These are phyloP conservation scores for Maudiozyma turicensis DNA, from an alignment of 805 yeast genomes.

Conservation along the genomic window DNA sequence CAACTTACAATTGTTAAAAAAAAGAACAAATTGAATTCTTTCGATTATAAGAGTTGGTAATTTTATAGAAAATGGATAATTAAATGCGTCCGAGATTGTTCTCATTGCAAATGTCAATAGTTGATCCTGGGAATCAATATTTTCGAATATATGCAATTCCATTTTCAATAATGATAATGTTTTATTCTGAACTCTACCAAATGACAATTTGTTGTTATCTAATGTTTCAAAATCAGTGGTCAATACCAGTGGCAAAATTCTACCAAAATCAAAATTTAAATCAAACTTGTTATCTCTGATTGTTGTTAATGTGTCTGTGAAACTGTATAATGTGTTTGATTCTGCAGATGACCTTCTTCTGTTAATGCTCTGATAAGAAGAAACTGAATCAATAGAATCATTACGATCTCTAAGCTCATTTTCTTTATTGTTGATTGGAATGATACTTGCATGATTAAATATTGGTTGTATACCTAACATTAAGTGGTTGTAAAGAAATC, in stretches of 20 bases:
- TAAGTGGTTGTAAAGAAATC: too few relatives aligned
- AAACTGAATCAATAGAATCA: constrained; percentile 5
- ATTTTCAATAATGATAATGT: constrained; percentile 7
- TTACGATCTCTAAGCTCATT: too few relatives aligned
- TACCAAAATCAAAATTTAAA: constrained; percentile 5
- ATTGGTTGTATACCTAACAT: too few relatives aligned
- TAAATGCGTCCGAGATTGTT: constrained; percentile 5
- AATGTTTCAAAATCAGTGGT: constrained; percentile 9
- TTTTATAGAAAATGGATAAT: constrained; percentile 9
- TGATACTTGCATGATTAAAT: too few relatives aligned
- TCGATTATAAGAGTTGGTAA: constrained; percentile 8
- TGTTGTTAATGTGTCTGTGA: not conserved
- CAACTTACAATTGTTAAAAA: not conserved
- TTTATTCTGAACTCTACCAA: constrained; percentile 2
- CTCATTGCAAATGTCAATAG: constrained; percentile 1
- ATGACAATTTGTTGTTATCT: constrained; percentile 8
- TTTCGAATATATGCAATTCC: not conserved
- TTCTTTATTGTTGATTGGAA: too few relatives aligned
- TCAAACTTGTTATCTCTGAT: not conserved
- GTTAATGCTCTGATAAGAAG: not conserved
- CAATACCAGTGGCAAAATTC: constrained; percentile 6
- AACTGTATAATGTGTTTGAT: not conserved
- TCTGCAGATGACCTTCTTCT: not conserved
- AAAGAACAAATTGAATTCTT: constrained; percentile 7
- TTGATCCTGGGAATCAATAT: not conserved